Conservation (phyloP, 257 asterid species). For the Gardenia jasminoides region DNA sequence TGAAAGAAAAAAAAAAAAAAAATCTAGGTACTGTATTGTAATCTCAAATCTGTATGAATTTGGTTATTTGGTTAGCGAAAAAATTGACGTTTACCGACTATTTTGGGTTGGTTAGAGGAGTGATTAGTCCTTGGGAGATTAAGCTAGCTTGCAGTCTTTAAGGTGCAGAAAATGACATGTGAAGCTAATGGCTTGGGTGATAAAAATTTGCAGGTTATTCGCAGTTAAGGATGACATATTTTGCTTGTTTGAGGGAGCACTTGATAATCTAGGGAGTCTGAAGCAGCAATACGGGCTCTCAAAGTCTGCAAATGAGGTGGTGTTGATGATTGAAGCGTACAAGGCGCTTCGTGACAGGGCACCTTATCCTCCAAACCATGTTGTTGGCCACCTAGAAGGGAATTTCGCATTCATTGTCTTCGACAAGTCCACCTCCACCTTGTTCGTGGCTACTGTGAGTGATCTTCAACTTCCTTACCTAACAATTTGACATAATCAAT, state of each 20-base stretch:
- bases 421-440: slow-evolving; percentile 83
- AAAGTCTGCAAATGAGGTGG: slow-evolving; percentile 89
- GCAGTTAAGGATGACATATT: slow-evolving; percentile 96
- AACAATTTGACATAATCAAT: slow-evolving; percentile 8
- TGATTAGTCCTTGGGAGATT: too few relatives aligned
- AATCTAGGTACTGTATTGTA: too few relatives aligned
- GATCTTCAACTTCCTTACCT: slow-evolving; percentile 7
- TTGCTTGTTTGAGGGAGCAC: slow-evolving; percentile 93
- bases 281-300: slow-evolving; percentile 90
- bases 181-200: slow-evolving; percentile 11
- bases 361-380: slow-evolving; percentile 94
- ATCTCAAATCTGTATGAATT: too few relatives aligned
- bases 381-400: slow-evolving; percentile 96
- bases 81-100: too few relatives aligned
- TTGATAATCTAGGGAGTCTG: slow-evolving; percentile 87
- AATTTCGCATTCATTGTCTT: slow-evolving; percentile 78
- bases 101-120: too few relatives aligned
- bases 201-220: slow-evolving; percentile 57
- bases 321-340: slow-evolving; percentile 94
- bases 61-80: too few relatives aligned
- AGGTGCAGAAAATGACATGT: not conserved
- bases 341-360: slow-evolving; percentile 96
- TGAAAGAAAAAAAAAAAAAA: too few relatives aligned
- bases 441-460: slow-evolving; percentile 94
- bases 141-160: not conserved